Conservation (phyloP, 2,329 filamentous ascomycete genomes). For the Verticillium tricorpus region DNA sequence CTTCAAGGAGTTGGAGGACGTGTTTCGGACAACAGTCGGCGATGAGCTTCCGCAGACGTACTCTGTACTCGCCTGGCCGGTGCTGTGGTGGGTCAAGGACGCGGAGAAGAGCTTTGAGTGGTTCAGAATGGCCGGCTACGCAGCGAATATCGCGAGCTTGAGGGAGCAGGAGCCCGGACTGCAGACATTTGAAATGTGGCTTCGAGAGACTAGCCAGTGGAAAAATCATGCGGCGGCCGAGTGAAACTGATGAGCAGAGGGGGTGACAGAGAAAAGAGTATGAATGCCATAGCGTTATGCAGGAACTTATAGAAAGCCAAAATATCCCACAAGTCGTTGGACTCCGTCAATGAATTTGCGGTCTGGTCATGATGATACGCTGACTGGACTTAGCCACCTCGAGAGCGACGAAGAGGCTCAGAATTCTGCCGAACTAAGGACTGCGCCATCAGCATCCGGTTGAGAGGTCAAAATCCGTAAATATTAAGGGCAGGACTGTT, state of each 20-base stretch:
- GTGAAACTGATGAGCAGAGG: not conserved
- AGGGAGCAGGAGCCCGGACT: conserved; percentile 7
- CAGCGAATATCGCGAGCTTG: conserved; percentile 6
- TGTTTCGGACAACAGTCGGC: conserved; percentile 7
- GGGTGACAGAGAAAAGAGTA: not conserved
- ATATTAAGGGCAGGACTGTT: too few species aligned
- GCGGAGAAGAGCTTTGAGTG: conserved; percentile 14
- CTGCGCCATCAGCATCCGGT: not conserved
- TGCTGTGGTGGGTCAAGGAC: conserved; percentile 13
- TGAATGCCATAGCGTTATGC: not conserved
- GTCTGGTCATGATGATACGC: too few species aligned
- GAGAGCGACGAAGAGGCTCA: too few species aligned
- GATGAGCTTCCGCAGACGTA: conserved; percentile 11
- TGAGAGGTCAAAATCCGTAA: not conserved
- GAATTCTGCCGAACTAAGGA: too few species aligned
- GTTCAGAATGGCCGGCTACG: conserved; percentile 10
- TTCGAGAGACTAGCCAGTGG: conserved; percentile 17
- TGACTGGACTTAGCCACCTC: too few species aligned
- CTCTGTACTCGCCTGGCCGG: conserved; percentile 6
- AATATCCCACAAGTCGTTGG: too few species aligned
- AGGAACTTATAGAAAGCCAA: too few species aligned
- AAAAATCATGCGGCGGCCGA: not conserved
- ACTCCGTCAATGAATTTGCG: too few species aligned
- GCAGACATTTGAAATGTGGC: conserved; percentile 15
- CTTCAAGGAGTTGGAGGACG: conserved; percentile 8